Percentiles rank a stretch among this genome's conserved stretches.
Conservation (phyloP, 129 eudicot species). For the Flaveria sonorensis region DNA sequence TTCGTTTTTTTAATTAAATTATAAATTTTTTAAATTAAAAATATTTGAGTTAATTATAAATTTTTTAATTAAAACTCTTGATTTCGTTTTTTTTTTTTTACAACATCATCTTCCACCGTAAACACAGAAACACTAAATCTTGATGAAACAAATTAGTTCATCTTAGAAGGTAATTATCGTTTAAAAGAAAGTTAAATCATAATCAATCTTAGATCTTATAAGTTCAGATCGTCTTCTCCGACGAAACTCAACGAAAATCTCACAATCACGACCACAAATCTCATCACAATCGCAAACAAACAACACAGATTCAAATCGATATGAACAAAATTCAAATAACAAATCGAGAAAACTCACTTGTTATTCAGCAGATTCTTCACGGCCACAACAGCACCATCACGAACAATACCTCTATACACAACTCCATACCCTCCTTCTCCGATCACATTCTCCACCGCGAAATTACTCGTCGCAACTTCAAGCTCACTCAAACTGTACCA, state of each 20-base stretch:
- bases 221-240: constrained; percentile 21
- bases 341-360: constrained; percentile 50
- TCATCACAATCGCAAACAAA: neutral
- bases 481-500: constrained; percentile 79
- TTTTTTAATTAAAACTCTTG: too few relatives aligned
- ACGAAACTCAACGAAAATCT: constrained; percentile 5
- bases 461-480: constrained; percentile 55
- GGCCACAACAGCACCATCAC: constrained; percentile 73
- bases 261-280: neutral
- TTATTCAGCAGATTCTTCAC: constrained; percentile 81
- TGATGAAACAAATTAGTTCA: neutral
- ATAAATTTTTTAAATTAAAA: too few relatives aligned
- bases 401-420: constrained; percentile 72
- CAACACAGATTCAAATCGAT: neutral
- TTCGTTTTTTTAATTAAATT: too few relatives aligned
- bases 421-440: constrained; percentile 93
- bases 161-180: too few relatives aligned
- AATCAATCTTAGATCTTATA: constrained; percentile 33
- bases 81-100: neutral
- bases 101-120: neutral
- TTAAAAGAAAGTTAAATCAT: too few relatives aligned
- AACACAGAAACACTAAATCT: neutral
- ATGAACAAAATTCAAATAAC: neutral
- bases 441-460: constrained; percentile 65
- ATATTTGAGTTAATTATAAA: too few relatives aligned